Evolutionary conservation across 306 rosid species (phyloP).

Genomic region (Potentilla sterilis): DNA sequence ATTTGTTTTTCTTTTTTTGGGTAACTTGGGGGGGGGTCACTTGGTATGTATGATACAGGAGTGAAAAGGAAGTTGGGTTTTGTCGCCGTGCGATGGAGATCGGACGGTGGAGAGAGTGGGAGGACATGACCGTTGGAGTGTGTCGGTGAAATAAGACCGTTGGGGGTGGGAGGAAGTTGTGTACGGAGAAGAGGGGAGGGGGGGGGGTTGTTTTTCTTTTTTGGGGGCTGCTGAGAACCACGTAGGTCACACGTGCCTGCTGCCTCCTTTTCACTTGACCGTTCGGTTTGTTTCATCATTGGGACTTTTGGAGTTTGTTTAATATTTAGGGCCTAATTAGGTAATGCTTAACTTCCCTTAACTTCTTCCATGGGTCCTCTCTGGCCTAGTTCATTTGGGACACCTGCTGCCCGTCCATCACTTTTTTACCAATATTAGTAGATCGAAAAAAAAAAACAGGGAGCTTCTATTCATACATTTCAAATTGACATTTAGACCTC

Average conservation of each 20-base stretch:
- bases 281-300: constrained; percentile 40
- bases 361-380: constrained; percentile 17
- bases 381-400: background rate
- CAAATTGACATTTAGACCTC: too few species aligned
- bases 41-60: background rate
- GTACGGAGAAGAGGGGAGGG: constrained; percentile 46
- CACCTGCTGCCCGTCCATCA: constrained; percentile 12
- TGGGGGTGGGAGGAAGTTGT: constrained; percentile 23
- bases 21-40: constrained; percentile 31
- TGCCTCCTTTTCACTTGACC: constrained; percentile 48
- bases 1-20: constrained; percentile 18
- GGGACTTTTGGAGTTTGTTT: background rate
- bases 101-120: constrained; percentile 43
- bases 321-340: background rate
- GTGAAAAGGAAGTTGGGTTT: constrained; percentile 25
- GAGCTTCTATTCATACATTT: too few species aligned
- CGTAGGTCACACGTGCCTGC: constrained; percentile 45
- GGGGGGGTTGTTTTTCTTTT: background rate
- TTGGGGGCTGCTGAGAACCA: constrained; percentile 18
- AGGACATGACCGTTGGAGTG: constrained; percentile 69
- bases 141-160: constrained; percentile 69
- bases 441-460: too few species aligned
- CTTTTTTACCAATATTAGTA: too few species aligned
- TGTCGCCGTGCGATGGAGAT: constrained; percentile 52
- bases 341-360: constrained; percentile 15